Evolutionary conservation across 1,284 basidiomycete genomes (phyloP).

Genomic region (Pyrrhoderma noxium): DNA sequence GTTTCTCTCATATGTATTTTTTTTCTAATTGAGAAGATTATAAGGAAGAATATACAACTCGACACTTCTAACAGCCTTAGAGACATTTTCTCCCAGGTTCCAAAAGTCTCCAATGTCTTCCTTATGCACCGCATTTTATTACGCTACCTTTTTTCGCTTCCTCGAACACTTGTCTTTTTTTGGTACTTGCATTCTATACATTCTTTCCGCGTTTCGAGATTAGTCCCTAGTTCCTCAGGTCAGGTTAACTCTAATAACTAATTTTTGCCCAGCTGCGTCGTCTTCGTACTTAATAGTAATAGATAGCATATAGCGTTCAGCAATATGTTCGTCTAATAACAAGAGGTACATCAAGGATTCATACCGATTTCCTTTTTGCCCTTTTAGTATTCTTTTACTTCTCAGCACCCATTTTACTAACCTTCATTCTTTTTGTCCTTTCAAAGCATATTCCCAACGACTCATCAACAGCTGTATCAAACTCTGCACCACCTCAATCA

Average conservation of each 20-base stretch:
- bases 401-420: slow-evolving; percentile 29
- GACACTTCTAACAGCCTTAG: no score
- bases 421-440: slow-evolving; percentile 39
- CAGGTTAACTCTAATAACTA: slow-evolving; percentile 82
- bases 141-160: slow-evolving; percentile 94
- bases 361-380: slow-evolving; percentile 62
- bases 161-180: slow-evolving; percentile 88
- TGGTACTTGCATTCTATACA: slow-evolving; percentile 91
- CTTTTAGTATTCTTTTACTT: slow-evolving; percentile 65
- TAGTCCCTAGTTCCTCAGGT: slow-evolving; percentile 87
- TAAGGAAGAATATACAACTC: no score
- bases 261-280: slow-evolving; percentile 64
- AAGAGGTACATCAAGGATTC: slow-evolving; percentile 54
- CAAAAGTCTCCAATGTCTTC: no score
- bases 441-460: slow-evolving; percentile 42
- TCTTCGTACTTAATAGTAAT: slow-evolving; percentile 47
- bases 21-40: no score
- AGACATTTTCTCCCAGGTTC: no score
- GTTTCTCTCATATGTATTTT: no score
- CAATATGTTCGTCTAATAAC: background rate
- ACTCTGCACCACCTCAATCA: slow-evolving; percentile 68
- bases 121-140: no score
- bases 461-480: slow-evolving; percentile 44
- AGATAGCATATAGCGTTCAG: slow-evolving; percentile 5
- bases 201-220: slow-evolving; percentile 81